Percentiles rank a stretch among this genome's conserved stretches.
Evolutionary conservation across 2,329 filamentous ascomycete species (phyloP).

Genomic region (Apiospora rasikravindrae): DNA sequence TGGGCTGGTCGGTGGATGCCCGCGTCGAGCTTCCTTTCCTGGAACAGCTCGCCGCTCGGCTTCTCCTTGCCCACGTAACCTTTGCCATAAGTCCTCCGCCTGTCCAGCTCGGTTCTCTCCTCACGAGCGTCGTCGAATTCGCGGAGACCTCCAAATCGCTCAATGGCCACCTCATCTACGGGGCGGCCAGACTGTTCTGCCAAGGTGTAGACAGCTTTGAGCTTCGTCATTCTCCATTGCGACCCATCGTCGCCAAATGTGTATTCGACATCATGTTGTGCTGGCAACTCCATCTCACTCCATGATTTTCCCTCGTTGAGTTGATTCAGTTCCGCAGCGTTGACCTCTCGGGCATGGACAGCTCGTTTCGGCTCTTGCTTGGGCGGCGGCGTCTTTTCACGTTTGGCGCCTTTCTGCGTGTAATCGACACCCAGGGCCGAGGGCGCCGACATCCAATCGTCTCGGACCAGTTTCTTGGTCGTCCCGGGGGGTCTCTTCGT

Average conservation of each 20-base stretch:
- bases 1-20: conserved; percentile 48
- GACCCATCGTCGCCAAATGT: conserved; percentile 89
- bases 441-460: conserved; percentile 94
- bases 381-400: conserved; percentile 56
- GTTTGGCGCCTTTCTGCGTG: conserved; percentile 64
- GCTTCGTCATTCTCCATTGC: conserved; percentile 95
- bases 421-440: conserved; percentile 86
- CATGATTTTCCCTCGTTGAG: conserved; percentile 61
- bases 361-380: conserved; percentile 69
- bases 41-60: conserved; percentile 84
- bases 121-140: conserved; percentile 93
- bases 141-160: conserved; percentile 79
- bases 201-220: conserved; percentile 81
- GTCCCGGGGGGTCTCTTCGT: conserved; percentile 53
- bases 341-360: conserved; percentile 82
- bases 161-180: conserved; percentile 81
- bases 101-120: conserved; percentile 88
- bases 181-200: conserved; percentile 75
- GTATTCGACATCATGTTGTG: conserved; percentile 73
- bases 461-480: conserved; percentile 62
- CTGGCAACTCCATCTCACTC: conserved; percentile 58
- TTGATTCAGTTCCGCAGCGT: conserved; percentile 67
- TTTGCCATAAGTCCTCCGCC: conserved; percentile 80
- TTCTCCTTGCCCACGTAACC: conserved; percentile 86
- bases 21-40: conserved; percentile 70